These are phyloP conservation scores for Chaetomium strumarium DNA, from an alignment of 2,329 filamentous ascomycete species.

Conservation along the genomic window DNA sequence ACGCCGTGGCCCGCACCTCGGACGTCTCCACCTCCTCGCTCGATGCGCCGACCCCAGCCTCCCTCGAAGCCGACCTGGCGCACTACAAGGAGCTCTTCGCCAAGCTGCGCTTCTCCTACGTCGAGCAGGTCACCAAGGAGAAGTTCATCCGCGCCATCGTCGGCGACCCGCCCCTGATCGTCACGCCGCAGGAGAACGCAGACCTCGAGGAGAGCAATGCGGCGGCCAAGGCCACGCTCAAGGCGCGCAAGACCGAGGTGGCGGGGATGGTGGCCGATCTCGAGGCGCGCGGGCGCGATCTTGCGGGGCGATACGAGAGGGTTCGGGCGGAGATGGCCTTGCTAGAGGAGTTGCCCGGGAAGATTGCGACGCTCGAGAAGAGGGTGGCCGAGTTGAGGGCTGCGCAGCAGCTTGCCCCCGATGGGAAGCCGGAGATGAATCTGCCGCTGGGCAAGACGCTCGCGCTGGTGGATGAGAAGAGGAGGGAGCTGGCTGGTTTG, in stretches of 20 bases:
- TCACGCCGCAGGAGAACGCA: constrained; percentile 75
- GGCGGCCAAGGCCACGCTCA: constrained; percentile 67
- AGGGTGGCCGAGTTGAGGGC: constrained; percentile 29
- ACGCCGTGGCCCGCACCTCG: constrained; percentile 52
- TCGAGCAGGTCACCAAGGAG: constrained; percentile 98
- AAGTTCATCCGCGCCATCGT: constrained; percentile 93
- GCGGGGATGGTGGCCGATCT: constrained; percentile 66
- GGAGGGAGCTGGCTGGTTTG: constrained; percentile 48
- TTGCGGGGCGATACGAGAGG: constrained; percentile 49
- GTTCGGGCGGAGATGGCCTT: constrained; percentile 44
- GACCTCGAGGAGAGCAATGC: constrained; percentile 65
- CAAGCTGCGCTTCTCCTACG: constrained; percentile 93
- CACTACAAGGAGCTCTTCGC: constrained; percentile 96
- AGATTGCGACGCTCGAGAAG: constrained; percentile 41
- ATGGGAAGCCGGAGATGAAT: constrained; percentile 33
- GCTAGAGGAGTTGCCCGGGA: constrained; percentile 46
- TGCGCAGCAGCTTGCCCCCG: constrained; percentile 15
- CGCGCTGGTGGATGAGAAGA: constrained; percentile 45
- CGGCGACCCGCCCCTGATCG: constrained; percentile 80
- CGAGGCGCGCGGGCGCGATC: constrained; percentile 55
- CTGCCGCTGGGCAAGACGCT: constrained; percentile 54
- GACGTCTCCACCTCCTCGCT: constrained; percentile 63
- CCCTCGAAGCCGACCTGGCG: constrained; percentile 73
- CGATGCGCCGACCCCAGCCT: constrained; percentile 65
- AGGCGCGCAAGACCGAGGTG: constrained; percentile 74